Percentiles rank a stretch among this genome's conserved stretches.
Conservation (phyloP, 768 basidiomycete genomes). For the Trametes punicea region DNA sequence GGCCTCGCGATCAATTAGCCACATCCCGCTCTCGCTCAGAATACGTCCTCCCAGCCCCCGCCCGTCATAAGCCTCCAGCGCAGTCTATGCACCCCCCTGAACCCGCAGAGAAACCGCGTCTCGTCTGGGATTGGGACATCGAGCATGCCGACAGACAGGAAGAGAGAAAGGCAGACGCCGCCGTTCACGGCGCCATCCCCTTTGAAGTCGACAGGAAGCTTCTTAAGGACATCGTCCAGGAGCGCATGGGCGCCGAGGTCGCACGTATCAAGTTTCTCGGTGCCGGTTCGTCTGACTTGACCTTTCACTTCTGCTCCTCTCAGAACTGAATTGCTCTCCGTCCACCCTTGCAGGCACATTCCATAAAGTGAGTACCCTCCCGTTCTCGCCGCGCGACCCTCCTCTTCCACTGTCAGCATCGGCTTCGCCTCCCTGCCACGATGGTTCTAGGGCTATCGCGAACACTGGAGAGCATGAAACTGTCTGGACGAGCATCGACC, state of each 20-base stretch:
- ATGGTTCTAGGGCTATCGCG: too few relatives aligned
- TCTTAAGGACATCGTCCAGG: slow-evolving; percentile 73
- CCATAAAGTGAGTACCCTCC: slow-evolving; percentile 58
- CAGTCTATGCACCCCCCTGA: not conserved
- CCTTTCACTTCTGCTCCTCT: slow-evolving; percentile 4
- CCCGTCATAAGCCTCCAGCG: not conserved
- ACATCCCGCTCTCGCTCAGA: slow-evolving; percentile 3
- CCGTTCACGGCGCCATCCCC: slow-evolving; percentile 56
- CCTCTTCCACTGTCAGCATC: too few relatives aligned
- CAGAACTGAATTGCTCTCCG: slow-evolving; percentile 1
- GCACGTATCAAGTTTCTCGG: slow-evolving; percentile 71
- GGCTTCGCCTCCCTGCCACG: too few relatives aligned
- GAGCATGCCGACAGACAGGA: slow-evolving; percentile 68
- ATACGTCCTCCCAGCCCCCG: not conserved
- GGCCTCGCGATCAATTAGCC: slow-evolving; percentile 1
- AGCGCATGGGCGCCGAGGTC: slow-evolving; percentile 64
- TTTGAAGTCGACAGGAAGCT: slow-evolving; percentile 75
- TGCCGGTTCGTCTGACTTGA: slow-evolving; percentile 49
- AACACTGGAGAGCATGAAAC: not conserved
- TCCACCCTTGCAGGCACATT: slow-evolving; percentile 58
- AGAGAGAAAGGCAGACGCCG: slow-evolving; percentile 62
- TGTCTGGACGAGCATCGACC: not conserved
- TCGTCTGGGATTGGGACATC: slow-evolving; percentile 69
- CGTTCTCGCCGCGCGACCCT: slow-evolving; percentile 1
- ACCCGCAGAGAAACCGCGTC: slow-evolving; percentile 13